Conservation (phyloP, 306 rosid genomes). For the Castanopsis chinensis region DNA sequence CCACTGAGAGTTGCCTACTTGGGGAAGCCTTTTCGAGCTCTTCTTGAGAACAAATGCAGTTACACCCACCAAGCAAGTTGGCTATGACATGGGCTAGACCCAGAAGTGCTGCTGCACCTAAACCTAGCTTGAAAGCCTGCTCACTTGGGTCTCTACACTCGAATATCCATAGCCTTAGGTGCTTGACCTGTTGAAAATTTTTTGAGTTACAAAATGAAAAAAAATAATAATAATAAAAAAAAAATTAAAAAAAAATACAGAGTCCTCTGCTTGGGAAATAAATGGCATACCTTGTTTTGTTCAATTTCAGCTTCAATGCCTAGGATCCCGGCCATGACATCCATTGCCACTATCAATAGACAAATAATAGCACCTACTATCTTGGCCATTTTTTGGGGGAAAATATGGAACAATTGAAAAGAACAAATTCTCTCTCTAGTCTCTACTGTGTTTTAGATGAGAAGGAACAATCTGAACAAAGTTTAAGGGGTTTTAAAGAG, state of each 20-base stretch:
- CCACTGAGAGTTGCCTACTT: constrained; percentile 62
- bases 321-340: constrained; percentile 85
- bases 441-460: constrained; percentile 9
- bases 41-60: constrained; percentile 79
- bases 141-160: constrained; percentile 93
- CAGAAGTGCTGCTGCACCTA: constrained; percentile 70
- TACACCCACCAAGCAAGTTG: constrained; percentile 83
- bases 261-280: neutral
- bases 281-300: constrained; percentile 69
- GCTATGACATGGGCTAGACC: constrained; percentile 64
- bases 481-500: constrained; percentile 20
- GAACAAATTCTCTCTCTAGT: neutral
- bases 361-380: constrained; percentile 61
- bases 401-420: neutral
- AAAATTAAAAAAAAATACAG: neutral
- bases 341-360: constrained; percentile 62
- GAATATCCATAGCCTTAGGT: constrained; percentile 79
- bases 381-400: constrained; percentile 48
- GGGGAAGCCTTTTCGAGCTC: constrained; percentile 73
- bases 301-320: constrained; percentile 86
- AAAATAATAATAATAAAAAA: no score
- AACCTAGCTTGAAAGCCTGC: constrained; percentile 76
- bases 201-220: neutral
- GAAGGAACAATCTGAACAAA: constrained; percentile 2
- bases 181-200: constrained; percentile 57